A percentile compares a stretch with the other conserved stretches of the same genome.
These are phyloP conservation scores for Penicillium italicum DNA, from an alignment of 2,329 filamentous ascomycete genomes.

Conservation along the genomic window DNA sequence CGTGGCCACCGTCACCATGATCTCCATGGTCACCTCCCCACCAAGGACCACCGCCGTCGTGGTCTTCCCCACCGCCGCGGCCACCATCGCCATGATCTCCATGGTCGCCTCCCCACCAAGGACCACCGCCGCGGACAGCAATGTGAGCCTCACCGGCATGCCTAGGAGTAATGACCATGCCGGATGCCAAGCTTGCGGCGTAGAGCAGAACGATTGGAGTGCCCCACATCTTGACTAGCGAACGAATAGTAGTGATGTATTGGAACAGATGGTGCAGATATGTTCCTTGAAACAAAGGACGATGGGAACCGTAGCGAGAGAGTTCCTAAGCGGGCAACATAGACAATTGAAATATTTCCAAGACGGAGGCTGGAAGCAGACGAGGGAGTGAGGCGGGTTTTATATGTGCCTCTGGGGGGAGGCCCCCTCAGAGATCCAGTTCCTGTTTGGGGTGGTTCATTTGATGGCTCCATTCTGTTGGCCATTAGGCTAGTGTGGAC, in stretches of 20 bases:
- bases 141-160: constrained; percentile 11
- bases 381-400: background rate
- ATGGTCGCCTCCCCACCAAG: constrained; percentile 3
- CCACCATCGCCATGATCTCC: constrained; percentile 2
- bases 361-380: background rate
- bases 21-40: constrained; percentile 6
- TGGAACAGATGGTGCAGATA: background rate
- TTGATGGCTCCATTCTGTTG: constrained; percentile 3
- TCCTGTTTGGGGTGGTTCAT: background rate
- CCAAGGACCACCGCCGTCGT: constrained; percentile 1
- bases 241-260: constrained; percentile 9
- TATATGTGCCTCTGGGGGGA: constrained; percentile 12
- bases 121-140: constrained; percentile 10
- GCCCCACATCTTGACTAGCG: constrained; percentile 19
- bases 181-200: constrained; percentile 18
- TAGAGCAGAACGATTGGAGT: constrained; percentile 18
- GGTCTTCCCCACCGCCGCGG: constrained; percentile 2
- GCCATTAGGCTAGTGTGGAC: constrained; percentile 2
- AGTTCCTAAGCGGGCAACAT: constrained; percentile 33
- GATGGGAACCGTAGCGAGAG: constrained; percentile 47
- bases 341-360: constrained; percentile 3
- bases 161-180: constrained; percentile 15
- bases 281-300: constrained; percentile 24
- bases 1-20: constrained; percentile 1
- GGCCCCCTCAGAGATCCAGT: background rate